phyloP scores from a whole-genome alignment of 257 asterid species.

The Fraxinus excelsior region DNA sequence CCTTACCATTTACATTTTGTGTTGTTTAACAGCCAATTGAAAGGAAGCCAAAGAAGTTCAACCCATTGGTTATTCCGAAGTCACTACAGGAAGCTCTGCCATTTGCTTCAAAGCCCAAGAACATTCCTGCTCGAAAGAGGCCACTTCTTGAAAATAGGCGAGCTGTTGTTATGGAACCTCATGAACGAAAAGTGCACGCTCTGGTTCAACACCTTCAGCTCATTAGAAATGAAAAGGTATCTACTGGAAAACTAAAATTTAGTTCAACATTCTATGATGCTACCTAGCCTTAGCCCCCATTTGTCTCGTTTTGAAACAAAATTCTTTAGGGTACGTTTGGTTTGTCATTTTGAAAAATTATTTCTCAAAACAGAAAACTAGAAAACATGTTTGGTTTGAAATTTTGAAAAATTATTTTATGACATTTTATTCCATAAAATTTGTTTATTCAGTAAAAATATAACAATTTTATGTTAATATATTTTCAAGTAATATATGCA shows the following conservation, averaged over 20 bases:
- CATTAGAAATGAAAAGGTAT: conserved; percentile 68
- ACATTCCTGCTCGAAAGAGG: conserved; percentile 48
- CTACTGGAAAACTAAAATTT: not conserved
- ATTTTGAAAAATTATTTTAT: too few species aligned
- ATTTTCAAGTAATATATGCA: too few species aligned
- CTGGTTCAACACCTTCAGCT: conserved; percentile 73
- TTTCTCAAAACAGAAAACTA: too few species aligned
- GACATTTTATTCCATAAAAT: too few species aligned
- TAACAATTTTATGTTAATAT: too few species aligned
- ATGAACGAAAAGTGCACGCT: conserved; percentile 61
- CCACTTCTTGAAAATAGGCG: conserved; percentile 54
- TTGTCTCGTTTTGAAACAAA: too few species aligned
- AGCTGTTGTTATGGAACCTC: conserved; percentile 89
- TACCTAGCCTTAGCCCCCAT: too few species aligned
- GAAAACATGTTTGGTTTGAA: too few species aligned
- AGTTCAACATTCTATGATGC: not conserved
- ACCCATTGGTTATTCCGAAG: conserved; percentile 81
- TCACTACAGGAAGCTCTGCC: conserved; percentile 73
- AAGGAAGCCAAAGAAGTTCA: conserved; percentile 80
- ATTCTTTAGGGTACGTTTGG: too few species aligned
- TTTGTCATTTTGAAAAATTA: too few species aligned
- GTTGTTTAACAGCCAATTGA: conserved; percentile 65
- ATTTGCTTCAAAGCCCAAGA: conserved; percentile 77
- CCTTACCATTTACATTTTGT: conserved; percentile 7
- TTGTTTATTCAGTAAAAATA: too few species aligned